Percentiles rank a stretch among this genome's conserved stretches.
phyloP scores from a whole-genome alignment of 129 eudicot species.

The Artemisia annua region DNA sequence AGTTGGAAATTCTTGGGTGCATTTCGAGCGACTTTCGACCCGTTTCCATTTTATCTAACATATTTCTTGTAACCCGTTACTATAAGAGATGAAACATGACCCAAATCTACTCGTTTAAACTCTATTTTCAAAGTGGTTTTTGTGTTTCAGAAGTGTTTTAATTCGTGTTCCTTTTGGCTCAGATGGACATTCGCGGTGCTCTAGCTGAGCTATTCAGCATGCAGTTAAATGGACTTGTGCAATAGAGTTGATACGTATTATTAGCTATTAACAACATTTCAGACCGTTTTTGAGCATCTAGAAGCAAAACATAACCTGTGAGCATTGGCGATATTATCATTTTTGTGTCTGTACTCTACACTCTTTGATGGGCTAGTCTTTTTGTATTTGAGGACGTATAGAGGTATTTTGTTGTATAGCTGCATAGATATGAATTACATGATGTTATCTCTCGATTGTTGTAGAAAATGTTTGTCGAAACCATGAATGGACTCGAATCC shows the following conservation, averaged over 20 bases:
- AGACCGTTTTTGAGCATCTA: conserved; percentile 18
- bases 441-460: not conserved
- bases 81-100: no score
- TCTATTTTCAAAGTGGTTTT: not conserved
- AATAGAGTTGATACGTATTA: conserved; percentile 18
- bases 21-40: no score
- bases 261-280: conserved; percentile 1
- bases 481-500: not conserved
- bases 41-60: no score
- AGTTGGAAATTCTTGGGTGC: no score
- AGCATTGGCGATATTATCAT: conserved; percentile 1
- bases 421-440: conserved; percentile 23
- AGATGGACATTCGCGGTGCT: conserved; percentile 95
- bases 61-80: no score
- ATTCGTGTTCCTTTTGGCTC: conserved; percentile 3
- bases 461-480: conserved; percentile 22
- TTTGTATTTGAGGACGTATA: conserved; percentile 18
- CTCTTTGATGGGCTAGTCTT: conserved; percentile 8
- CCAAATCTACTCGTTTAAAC: no score
- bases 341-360: conserved; percentile 12
- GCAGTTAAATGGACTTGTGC: conserved; percentile 64
- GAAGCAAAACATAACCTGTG: conserved; percentile 20
- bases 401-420: conserved; percentile 26
- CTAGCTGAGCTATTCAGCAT: conserved; percentile 71
- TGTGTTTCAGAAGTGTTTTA: not conserved